Base-by-base conservation (phyloP, 2,329 filamentous ascomycete genomes). In the Neonectria magnoliae region DNA sequence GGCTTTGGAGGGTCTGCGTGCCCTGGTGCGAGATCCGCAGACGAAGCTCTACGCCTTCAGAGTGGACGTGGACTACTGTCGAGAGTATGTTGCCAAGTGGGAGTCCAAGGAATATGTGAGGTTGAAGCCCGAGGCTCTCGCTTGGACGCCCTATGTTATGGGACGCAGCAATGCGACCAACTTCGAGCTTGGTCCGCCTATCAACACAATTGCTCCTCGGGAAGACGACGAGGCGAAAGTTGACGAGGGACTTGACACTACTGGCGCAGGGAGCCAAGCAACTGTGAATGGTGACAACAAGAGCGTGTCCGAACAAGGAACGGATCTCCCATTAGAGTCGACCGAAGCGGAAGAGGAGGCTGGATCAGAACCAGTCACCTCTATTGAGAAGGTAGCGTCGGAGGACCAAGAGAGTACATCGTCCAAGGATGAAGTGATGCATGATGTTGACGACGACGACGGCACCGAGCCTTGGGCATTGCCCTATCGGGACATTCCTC, bases 91-190 rank as follows among this genome's bases (percentile, higher is more conserved):
- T 65, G 87, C 88, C 33, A 96, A 95, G 69, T 97, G 95, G 88
- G 93, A 97, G 75, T 86, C 87, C 53, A 98, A 98, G 76, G 90
- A 91, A 10, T 97, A 97, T 71, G 92, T 97, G 22, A 91, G 90
- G 72, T 87, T 99, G 38, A 92, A 96, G 69, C 88, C 92, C 0
- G 89, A 91, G 48, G 90, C 90, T 18, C 85, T 99, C 27, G 91
- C 94, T 11, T 99, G 96, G 96, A 98, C 94, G 14, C 96, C 96
- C 0, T 99, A 97, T 77, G 90, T 98, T 45, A 98, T 98, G 94
- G 95, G 96, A 27, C 89, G 93, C 67, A 91, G 88, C 77, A 94
- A 92, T 70, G 88, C 91, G 38, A 91, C 91, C 4, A 92, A 93
- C 73, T 95, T 96, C 72, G 93, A 97, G 75, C 87, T 94, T 54